phyloP scores from a whole-genome alignment of 1,284 basidiomycete genomes.

The Melanopsichium pennsylvanicum region DNA sequence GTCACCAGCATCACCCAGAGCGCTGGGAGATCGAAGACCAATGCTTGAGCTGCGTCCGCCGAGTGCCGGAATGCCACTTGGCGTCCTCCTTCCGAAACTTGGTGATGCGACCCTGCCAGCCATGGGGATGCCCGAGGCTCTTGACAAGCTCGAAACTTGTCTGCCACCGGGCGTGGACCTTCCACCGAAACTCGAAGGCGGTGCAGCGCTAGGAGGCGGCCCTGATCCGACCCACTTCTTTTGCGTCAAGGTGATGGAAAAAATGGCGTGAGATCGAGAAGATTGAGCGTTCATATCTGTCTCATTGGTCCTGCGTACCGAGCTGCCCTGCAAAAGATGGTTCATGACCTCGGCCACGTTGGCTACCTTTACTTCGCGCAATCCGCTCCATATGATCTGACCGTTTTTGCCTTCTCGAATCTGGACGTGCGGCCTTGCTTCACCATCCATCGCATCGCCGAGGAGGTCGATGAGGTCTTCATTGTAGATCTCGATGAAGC shows the following conservation, averaged over 20 bases:
- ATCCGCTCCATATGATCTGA: conserved; percentile 93
- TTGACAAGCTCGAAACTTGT: conserved; percentile 22
- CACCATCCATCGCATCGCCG: conserved; percentile 51
- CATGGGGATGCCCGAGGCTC: conserved; percentile 37
- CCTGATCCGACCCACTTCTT: conserved; percentile 52
- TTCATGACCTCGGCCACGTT: conserved; percentile 88
- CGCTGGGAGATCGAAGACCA: conserved; percentile 45
- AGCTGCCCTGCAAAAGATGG: conserved; percentile 80
- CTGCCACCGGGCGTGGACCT: conserved; percentile 25
- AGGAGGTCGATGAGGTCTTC: conserved; percentile 71
- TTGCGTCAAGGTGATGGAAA: conserved; percentile 87
- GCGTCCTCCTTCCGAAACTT: conserved; percentile 32
- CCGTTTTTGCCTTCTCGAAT: conserved; percentile 97
- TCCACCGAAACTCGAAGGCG: conserved; percentile 23
- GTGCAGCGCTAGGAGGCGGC: conserved; percentile 35
- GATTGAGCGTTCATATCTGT: conserved; percentile 99
- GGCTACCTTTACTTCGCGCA: conserved; percentile 86
- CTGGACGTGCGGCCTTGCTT: conserved; percentile 79
- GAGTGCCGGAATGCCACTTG: conserved; percentile 36
- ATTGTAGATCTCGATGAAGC: conserved; percentile 90
- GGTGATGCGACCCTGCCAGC: conserved; percentile 41
- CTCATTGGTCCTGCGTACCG: conserved; percentile 90
- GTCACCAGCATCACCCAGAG: conserved; percentile 15
- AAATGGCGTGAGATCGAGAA: conserved; percentile 97
- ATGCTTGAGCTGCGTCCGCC: conserved; percentile 27